Evolutionary conservation across 148 eudicot species (phyloP), one percentile per base, ranked within the genome.

Genomic region (Nepenthes mirabilis): DNA sequence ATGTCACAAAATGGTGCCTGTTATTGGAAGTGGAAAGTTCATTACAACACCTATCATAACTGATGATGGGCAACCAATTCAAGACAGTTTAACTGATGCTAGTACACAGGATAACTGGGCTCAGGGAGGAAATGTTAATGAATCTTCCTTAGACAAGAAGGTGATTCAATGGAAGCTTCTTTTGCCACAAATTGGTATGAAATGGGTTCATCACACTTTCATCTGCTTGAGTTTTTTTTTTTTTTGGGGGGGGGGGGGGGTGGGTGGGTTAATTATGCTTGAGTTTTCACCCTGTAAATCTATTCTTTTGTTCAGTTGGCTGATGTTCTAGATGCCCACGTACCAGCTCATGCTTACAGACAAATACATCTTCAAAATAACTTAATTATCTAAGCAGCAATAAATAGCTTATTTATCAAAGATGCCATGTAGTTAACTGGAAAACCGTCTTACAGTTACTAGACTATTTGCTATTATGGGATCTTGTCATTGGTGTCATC

Each of bases 101-200:
- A 60, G 72, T 45, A 57, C 70, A 9, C 40, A 37, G 47, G 45
- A 40, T 40, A 40, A 40, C 67, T 65, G 57, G 34, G 34, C 14
- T 45, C 79, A 65, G 56, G 66, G 64, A 37, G 70, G 14, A 23
- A 33, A 36, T 56, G 77, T 73, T 70, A 68, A 75, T 60, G 65
- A 56, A 36, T 23, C 23, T 23, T 23, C 23, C 23, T 36, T 60
- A 55, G 76, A 79, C 67, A 76, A 82, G 80, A 85, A 80, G 76
- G 83, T 79, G 77, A 67, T 70, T 33, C 84, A 77, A 66, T 91
- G 97, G 97, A 88, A 79, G 86, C 94, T 75, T 61, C 54, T 67
- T 67, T 82, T 91, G 73, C 88, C 79, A 69, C 97, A 91, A 78
- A 91, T 91, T 68, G 97, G 97, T 91, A 81, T 59, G 88, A 67